These are phyloP conservation scores for Pichia membranifaciens DNA, from an alignment of 805 yeast genomes.

Conservation along the genomic window DNA sequence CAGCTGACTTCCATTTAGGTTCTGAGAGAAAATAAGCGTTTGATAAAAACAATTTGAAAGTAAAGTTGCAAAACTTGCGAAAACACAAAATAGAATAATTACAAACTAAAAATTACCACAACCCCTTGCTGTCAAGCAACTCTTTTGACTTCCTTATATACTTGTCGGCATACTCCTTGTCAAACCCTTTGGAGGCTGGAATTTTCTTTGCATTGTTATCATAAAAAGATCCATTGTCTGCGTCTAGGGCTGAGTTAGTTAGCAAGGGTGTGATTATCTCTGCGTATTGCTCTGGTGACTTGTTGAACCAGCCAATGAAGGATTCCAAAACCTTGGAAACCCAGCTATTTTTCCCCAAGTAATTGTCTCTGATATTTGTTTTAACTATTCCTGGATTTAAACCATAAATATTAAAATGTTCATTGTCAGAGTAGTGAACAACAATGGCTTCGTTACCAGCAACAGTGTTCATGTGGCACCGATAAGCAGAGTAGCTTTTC, in stretches of 20 bases:
- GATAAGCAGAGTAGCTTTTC: slow-evolving; percentile 22
- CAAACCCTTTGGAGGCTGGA: slow-evolving; percentile 25
- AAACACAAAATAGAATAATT: too few relatives aligned
- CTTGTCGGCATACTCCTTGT: slow-evolving; percentile 26
- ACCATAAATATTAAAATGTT: slow-evolving; percentile 29
- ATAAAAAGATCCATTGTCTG: slow-evolving; percentile 27
- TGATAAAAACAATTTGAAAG: too few relatives aligned
- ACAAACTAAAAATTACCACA: neutral
- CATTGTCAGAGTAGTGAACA: slow-evolving; percentile 10
- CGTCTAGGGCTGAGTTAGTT: slow-evolving; percentile 27
- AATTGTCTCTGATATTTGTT: slow-evolving; percentile 32
- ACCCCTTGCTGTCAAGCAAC: slow-evolving; percentile 18
- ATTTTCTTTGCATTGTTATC: slow-evolving; percentile 28
- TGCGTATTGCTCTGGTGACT: slow-evolving; percentile 33
- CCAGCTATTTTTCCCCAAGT: slow-evolving; percentile 29
- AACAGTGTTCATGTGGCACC: slow-evolving; percentile 37
- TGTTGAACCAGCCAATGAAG: slow-evolving; percentile 27
- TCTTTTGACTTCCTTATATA: slow-evolving; percentile 24
- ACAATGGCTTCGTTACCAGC: slow-evolving; percentile 39
- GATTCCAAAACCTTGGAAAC: slow-evolving; percentile 24
- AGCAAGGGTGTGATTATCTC: slow-evolving; percentile 28
- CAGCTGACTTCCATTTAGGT: too few relatives aligned
- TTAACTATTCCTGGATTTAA: slow-evolving; percentile 37
- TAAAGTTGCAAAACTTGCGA: too few relatives aligned
- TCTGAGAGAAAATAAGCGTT: too few relatives aligned